Evolutionary conservation across 495 filamentous ascomycete genomes (phyloP), one percentile per base, ranked within the genome.

Genomic region (Tricharina praecox): DNA sequence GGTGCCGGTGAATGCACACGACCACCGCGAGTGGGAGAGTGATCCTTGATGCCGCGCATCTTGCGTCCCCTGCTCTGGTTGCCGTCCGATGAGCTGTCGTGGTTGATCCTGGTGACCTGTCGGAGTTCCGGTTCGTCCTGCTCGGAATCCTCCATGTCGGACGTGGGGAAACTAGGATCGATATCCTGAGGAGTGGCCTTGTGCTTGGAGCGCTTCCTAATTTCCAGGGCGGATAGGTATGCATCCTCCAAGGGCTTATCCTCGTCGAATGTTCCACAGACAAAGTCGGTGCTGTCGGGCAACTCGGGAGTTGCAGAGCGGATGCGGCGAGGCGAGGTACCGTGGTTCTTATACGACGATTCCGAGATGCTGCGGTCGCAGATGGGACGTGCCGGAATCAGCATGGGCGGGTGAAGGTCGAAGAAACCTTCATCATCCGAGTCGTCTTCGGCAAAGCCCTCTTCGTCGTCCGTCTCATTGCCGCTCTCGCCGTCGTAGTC

Each of bases 221-320:
- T 76, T 55, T 90, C 82, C 47, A 90, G 69, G 52, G 79, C 82
- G 9, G 82, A 83, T 39, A 93, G 74, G 61, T 94, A 97, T 2
- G 83, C 87, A 50, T 82, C 81, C 61, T 97, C 90, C 32, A 96
- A 64, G n/a, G 84, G 81, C 42, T 84, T 79, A 60, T 97, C 90
- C 61, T 97, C 90, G 56, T 96, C 90, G 15, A 97, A 68, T 11
- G 90, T 97, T 41, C 90, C 90, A 59, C 90, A 94, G 20, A 97
- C 90, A 58, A 97, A 97, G 62, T 96, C 92, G 32, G 86, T 94
- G 63, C 85, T 93, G 63, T 97, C 90, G 8, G 90, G 90, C 5
- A 96, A 67, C 49, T 93, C 83, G 9, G 85, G 84, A 0, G 82
- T 85, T 11, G 70, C 70, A 37, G 81, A 71, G 25, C 79, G 81